Base-by-base conservation (phyloP, 495 filamentous ascomycete species). In the Clohesyomyces aquaticus region DNA sequence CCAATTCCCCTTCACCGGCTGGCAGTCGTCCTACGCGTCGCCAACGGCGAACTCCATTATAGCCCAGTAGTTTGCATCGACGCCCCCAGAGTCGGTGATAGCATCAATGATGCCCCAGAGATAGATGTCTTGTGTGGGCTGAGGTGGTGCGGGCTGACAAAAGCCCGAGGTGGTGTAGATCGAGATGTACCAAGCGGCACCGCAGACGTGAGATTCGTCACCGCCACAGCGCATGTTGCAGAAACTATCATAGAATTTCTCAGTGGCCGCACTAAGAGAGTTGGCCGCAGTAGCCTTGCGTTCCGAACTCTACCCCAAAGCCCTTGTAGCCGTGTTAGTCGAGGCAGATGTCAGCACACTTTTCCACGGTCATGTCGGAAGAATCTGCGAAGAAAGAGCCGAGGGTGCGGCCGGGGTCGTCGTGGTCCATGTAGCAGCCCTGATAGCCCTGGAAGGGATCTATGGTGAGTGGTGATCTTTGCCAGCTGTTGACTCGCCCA, bases 301-400 rank as follows among this genome's bases (percentile, higher is more conserved):
- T 41, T 41, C 35, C 35, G 35, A 41, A 41, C 35, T 41, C 35
- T 41, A 41, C 35, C 9, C 35, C 35, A 41, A 41, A 41, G 35
- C 35, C 35, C 35, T 41, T 41, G 35, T 41, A 41, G 35, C 35
- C 35, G 35, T 41, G 35, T 41, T 41, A 16, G 35, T 41, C 16
- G 35, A 41, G 35, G 35, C 35, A 41, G 35, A 41, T 41, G 35
- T 41, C 35, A 16, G 35, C 35, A 41, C 35, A 41, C 35, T 41
- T 41, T 41, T 41, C 35, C 8, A 41, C 35, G 35, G 35, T 41
- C 35, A 41, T 41, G 35, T 41, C 35, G 35, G 35, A 41, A 16
- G 35, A 41, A 41, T 41, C 35, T 41, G 35, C 35, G 35, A 41
- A 41, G 35, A 41, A 41, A 16, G 35, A 41, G 35, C 35, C 35